Evolutionary conservation across 2,329 filamentous ascomycete genomes (phyloP).

Genomic region (Hymenoscyphus infarciens): DNA sequence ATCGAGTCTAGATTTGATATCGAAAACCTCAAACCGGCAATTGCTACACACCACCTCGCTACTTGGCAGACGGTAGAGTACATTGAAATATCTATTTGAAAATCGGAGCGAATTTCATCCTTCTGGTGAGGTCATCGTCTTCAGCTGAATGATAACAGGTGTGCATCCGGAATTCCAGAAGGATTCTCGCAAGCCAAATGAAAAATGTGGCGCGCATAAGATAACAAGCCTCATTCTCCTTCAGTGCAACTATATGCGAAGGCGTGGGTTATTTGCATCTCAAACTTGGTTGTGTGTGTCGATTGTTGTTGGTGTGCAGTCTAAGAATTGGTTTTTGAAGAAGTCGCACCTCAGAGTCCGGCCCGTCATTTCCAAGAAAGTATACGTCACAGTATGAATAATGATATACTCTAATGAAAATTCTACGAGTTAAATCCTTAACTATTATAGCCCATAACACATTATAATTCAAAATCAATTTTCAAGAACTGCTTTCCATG

Average conservation of each 20-base stretch:
- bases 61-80: not conserved
- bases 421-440: not conserved
- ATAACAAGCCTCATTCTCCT: not conserved
- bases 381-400: not conserved
- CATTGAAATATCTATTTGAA: not conserved
- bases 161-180: not conserved
- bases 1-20: not conserved
- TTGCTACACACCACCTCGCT: not conserved
- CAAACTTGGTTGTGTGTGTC: constrained; percentile 7
- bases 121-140: not conserved
- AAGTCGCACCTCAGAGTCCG: not conserved
- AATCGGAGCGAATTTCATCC: not conserved
- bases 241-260: not conserved
- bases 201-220: not conserved
- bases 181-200: not conserved
- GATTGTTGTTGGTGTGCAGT: not conserved
- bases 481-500: not conserved
- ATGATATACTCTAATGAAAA: not conserved
- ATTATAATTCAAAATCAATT: too few relatives aligned
- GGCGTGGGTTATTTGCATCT: not conserved
- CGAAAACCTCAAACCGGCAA: not conserved
- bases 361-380: not conserved
- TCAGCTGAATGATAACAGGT: not conserved
- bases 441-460: too few relatives aligned
- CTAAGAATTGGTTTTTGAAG: not conserved